Evolutionary conservation across 164 flowering plant species (phyloP), one percentile per base, ranked within the genome.

Genomic region (Vitis labrusca): DNA sequence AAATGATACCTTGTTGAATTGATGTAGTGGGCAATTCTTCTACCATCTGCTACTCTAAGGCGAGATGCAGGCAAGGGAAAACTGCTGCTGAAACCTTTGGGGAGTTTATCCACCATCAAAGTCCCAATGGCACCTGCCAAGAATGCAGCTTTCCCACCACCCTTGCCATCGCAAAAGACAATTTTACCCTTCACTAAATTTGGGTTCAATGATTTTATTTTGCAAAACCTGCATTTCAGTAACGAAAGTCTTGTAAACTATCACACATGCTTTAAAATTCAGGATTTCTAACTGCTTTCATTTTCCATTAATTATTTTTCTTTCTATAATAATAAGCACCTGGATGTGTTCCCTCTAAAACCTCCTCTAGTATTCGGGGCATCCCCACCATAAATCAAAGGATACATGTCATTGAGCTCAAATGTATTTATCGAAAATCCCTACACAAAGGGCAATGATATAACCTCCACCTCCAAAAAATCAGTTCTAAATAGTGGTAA

Each of bases 151-250:
- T 10, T 27, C 13, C 74, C 81, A 1, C 1, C 0, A 13, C 1
- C 30, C 3, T 57, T 1, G 0, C 2, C 12, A 27, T 85, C 89
- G 52, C 92, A 90, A 0, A 90, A n/a, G 30, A 90, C 81, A 49
- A 90, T 86, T 69, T 81, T 88, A 0, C 88, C 92, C 50, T 71
- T 77, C 58, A 86, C 88, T 51, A 71, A n/a, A 13, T 13, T 68
- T 3, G 27, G 14, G 50, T 90, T 79, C 71, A 90, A 61, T 3
- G 89, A 77, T 23, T 59, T 50, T 1, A 15, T 5, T 2, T 0
- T 0, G 68, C 93, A 89, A 47, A 50, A 71, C 76, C 92, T 88
- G 73, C 60, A 69, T 59, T 50, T 10, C 15, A 16, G 13, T 2
- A 51, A 9, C 1, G 2, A 37, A 19, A 14, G 3, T 13, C 44